Conservation (phyloP, 176 grass and related monocot genomes). For the Ananas comosus region DNA sequence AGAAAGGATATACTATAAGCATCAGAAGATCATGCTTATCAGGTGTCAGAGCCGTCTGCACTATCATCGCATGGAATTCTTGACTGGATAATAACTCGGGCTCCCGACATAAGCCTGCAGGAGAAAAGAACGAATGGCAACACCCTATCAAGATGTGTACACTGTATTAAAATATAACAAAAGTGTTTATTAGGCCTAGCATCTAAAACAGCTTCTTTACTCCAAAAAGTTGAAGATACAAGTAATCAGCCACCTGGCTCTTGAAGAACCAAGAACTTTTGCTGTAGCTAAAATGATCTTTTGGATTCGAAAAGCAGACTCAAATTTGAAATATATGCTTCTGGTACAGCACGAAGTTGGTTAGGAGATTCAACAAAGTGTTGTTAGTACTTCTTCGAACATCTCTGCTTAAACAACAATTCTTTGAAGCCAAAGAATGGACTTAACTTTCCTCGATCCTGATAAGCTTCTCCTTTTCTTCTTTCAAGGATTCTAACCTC, state of each 20-base stretch:
- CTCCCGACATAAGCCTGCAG: conserved; percentile 77
- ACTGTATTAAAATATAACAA: not conserved
- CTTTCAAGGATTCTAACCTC: conserved; percentile 50
- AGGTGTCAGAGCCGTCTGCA: conserved; percentile 29
- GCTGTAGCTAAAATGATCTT: no score
- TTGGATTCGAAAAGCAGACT: no score
- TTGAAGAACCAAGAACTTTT: no score
- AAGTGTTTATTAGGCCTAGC: not conserved
- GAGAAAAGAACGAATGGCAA: not conserved
- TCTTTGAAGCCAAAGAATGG: not conserved
- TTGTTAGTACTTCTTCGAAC: no score
- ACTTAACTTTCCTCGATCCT: conserved; percentile 96
- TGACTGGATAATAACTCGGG: conserved; percentile 73
- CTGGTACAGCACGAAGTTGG: no score
- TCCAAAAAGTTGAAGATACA: conserved; percentile 34
- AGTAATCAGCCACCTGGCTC: not conserved
- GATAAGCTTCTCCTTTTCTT: conserved; percentile 64
- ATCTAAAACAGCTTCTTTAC: no score
- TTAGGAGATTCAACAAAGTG: no score
- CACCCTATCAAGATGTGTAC: conserved; percentile 37
- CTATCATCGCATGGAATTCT: conserved; percentile 45
- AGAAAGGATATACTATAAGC: not conserved
- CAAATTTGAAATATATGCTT: no score
- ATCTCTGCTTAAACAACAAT: no score
- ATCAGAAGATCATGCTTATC: not conserved